Conservation (phyloP, 257 asterid genomes). For the Ehretia macrophylla region DNA sequence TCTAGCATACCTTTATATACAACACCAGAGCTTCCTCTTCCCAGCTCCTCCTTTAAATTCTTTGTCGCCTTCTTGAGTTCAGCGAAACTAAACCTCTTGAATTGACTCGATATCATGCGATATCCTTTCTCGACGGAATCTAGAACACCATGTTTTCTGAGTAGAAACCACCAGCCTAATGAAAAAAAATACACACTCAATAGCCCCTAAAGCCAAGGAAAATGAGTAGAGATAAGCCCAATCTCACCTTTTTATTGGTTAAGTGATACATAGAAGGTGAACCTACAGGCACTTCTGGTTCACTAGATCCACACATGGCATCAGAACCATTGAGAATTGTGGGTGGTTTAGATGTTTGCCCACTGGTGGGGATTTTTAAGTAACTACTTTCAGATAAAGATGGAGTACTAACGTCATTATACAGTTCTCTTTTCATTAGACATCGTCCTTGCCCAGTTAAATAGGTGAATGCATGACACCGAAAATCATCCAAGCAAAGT, state of each 20-base stretch:
- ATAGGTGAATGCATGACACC: background rate
- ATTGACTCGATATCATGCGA: too few species aligned
- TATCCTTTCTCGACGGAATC: background rate
- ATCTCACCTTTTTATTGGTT: too few species aligned
- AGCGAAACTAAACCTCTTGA: too few species aligned
- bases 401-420: background rate
- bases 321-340: too few species aligned
- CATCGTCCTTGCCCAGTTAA: background rate
- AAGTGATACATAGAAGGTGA: too few species aligned
- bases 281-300: too few species aligned
- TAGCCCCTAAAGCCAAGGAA: conserved; percentile 13
- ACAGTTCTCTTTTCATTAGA: background rate
- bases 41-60: too few species aligned
- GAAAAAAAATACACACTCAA: conserved; percentile 30
- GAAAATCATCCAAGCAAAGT: background rate
- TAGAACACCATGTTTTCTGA: conserved; percentile 8
- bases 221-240: background rate
- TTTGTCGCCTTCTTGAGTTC: too few species aligned
- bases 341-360: background rate
- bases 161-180: conserved; percentile 49
- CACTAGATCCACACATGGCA: too few species aligned
- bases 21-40: too few species aligned
- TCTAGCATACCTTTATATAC: too few species aligned
- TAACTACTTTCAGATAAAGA: background rate
- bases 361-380: background rate